Base-by-base conservation (phyloP, 805 yeast species). In the Kuraishia cidri region DNA sequence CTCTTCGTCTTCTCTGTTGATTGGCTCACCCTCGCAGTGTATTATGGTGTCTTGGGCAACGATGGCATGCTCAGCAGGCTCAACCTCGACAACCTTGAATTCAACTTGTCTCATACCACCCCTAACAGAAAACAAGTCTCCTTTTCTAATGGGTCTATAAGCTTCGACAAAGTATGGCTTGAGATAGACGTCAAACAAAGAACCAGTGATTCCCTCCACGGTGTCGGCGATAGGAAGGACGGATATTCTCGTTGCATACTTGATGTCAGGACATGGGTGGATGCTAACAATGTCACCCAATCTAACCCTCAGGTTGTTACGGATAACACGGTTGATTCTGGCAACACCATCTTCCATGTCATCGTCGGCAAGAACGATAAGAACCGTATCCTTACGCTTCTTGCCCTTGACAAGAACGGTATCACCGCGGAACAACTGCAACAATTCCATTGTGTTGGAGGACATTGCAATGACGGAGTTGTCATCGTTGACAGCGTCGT, bases 61-160 rank as follows among this genome's bases (percentile, higher is more conserved):
- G 52, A 92, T 94, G 39, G 96, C 98, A 50, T 79, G 83, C 47
- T 92, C 97, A 50, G 85, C 87, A 6, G 98, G 98, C 55, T 92
- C 98, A 37, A 92, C 95, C 43, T 92, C 98, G 30, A 90, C 97
- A 30, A 92, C 96, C 61, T 92, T 94, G 66, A 92, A 92, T 60
- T 92, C 98, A 28, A 92, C 98, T 57, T 90, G 97, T 64, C 98
- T 79, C 98, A 92, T 92, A 56, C 97, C 96, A 52, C 98, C 98
- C 58, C 98, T 78, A 17, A 86, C 97, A 30, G 90, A 77, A 62
- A 92, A 92, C 48, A 84, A 83, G 55, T 92, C 98, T 43, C 97
- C 97, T 57, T 88, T 90, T 62, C 97, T 82, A 25, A 92, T 96
- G 4, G 98, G 98, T 63, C 98, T 80, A 64, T 92, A 92, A 36